A percentile compares a stretch with the other conserved stretches of the same genome.
phyloP scores from a whole-genome alignment of 805 yeast species.

The Wickerhamomyces queroliae region DNA sequence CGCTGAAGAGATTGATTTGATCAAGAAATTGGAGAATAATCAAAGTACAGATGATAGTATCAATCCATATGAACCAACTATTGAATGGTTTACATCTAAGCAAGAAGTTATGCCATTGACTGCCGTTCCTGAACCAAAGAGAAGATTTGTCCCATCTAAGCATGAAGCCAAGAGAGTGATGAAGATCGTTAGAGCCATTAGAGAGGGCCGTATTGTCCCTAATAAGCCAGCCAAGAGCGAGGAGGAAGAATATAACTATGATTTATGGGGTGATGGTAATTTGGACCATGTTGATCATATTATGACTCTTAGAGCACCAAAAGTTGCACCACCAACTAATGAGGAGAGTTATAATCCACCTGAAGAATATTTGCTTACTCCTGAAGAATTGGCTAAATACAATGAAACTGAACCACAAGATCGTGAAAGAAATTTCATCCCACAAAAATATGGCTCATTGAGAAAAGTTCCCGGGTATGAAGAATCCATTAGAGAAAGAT shows the following conservation, averaged over 20 bases:
- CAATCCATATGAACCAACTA: conserved; percentile 88
- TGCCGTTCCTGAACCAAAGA: conserved; percentile 94
- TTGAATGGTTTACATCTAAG: conserved; percentile 92
- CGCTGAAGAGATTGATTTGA: conserved; percentile 83
- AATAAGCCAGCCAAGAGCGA: conserved; percentile 51
- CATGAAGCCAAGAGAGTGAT: conserved; percentile 94
- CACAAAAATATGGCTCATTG: conserved; percentile 74
- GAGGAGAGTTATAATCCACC: conserved; percentile 98
- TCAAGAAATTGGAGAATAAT: conserved; percentile 78
- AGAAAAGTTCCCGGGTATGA: conserved; percentile 93
- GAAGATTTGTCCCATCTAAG: conserved; percentile 94
- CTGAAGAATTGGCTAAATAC: conserved; percentile 73
- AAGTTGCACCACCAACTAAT: conserved; percentile 90
- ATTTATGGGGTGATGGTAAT: conserved; percentile 80
- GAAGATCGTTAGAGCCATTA: conserved; percentile 93
- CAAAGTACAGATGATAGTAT: conserved; percentile 74
- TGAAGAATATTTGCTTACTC: conserved; percentile 79
- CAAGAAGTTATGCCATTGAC: conserved; percentile 85
- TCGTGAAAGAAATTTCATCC: conserved; percentile 72
- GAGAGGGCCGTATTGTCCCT: conserved; percentile 91
- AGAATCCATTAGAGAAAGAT: conserved; percentile 80
- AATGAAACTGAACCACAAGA: conserved; percentile 66
- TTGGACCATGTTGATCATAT: conserved; percentile 64
- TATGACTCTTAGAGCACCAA: conserved; percentile 93
- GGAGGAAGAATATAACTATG: conserved; percentile 53